Conservation (phyloP, 2,329 filamentous ascomycete genomes). For the Thielaviopsis populi region DNA sequence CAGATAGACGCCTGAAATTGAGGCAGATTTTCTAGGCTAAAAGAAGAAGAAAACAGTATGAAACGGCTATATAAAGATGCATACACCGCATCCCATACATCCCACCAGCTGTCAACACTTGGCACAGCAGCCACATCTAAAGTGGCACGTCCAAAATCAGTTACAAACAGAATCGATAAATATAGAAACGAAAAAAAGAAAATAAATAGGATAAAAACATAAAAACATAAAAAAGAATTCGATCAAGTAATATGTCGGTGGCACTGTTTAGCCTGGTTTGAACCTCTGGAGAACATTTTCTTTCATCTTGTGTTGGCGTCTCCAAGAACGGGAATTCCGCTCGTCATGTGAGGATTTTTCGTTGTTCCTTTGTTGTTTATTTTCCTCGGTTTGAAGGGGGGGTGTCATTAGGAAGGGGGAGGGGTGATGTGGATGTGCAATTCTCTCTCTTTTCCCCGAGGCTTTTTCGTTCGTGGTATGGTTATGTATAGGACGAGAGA, state of each 20-base stretch:
- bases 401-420: too few relatives aligned
- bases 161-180: too few relatives aligned
- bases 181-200: neutral
- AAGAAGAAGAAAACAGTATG: too few relatives aligned
- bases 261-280: constrained; percentile 11
- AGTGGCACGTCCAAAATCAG: too few relatives aligned
- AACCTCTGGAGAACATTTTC: neutral
- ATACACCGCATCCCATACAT: too few relatives aligned
- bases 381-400: neutral
- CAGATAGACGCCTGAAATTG: too few relatives aligned
- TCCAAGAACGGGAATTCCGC: neutral
- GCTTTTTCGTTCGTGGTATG: neutral
- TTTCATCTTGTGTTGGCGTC: neutral
- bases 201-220: neutral
- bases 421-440: too few relatives aligned
- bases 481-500: constrained; percentile 5
- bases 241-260: constrained; percentile 16
- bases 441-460: neutral
- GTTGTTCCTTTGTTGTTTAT: neutral
- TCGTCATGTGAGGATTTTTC: neutral
- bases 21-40: too few relatives aligned
- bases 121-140: too few relatives aligned
- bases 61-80: too few relatives aligned
- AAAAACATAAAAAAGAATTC: neutral
- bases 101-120: too few relatives aligned